A percentile compares a stretch with the other conserved stretches of the same genome.
Conservation (phyloP, 2,329 filamentous ascomycete species). For the Nemania sp. region DNA sequence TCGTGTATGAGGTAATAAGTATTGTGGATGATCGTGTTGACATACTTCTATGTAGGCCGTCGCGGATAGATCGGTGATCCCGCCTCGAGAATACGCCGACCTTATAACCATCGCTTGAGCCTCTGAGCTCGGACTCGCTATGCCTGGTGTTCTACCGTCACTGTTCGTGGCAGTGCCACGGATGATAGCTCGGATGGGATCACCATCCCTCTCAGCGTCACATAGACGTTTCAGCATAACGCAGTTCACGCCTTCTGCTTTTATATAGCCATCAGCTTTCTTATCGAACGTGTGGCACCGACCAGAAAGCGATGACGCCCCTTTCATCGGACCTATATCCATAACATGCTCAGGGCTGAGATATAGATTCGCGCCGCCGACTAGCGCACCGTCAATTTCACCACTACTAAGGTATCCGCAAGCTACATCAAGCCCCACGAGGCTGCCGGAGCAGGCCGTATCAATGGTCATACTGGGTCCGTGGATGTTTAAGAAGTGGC, state of each 20-base stretch:
- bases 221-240: conserved; percentile 49
- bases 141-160: conserved; percentile 45
- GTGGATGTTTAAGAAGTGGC: conserved; percentile 39
- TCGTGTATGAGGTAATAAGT: background rate
- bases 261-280: conserved; percentile 49
- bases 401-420: conserved; percentile 9
- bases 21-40: no score
- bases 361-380: conserved; percentile 39
- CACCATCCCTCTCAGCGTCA: conserved; percentile 47
- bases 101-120: conserved; percentile 42
- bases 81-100: conserved; percentile 40
- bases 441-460: conserved; percentile 6
- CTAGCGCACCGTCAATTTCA: conserved; percentile 33
- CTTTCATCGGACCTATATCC: conserved; percentile 16
- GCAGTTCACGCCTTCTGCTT: conserved; percentile 48
- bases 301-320: conserved; percentile 24
- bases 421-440: background rate
- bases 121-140: conserved; percentile 45
- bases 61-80: background rate
- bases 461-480: conserved; percentile 30
- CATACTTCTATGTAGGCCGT: no score
- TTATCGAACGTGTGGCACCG: conserved; percentile 43
- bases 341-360: conserved; percentile 35
- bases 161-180: conserved; percentile 40
- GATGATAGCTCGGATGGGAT: conserved; percentile 44